These are phyloP conservation scores for Plasmopara muralis DNA, from an alignment of 352 stramenopile species.

Conservation along the genomic window DNA sequence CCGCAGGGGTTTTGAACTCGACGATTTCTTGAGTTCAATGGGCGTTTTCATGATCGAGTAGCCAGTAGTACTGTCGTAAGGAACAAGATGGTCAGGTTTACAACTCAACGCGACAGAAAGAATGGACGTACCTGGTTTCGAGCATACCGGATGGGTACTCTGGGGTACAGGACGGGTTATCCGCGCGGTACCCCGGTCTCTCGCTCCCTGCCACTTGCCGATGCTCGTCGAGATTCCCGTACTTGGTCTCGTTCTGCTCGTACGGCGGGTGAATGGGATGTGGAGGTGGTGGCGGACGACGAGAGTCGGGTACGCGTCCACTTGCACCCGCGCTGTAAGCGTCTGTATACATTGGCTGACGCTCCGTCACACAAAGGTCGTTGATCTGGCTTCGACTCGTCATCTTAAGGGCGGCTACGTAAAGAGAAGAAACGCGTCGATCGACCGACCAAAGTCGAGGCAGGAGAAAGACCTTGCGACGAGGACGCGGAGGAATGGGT, in stretches of 20 bases:
- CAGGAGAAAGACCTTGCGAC: slow-evolving; percentile 5
- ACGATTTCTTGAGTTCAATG: slow-evolving; percentile 38
- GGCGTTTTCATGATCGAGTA: slow-evolving; percentile 54
- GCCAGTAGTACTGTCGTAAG: slow-evolving; percentile 7
- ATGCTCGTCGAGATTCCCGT: slow-evolving; percentile 7
- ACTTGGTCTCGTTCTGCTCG: slow-evolving; percentile 16
- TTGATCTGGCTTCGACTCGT: slow-evolving; percentile 16
- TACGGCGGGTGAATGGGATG: slow-evolving; percentile 7
- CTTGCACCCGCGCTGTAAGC: slow-evolving; percentile 7
- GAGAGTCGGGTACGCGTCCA: slow-evolving; percentile 6
- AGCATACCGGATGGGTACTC: slow-evolving; percentile 22
- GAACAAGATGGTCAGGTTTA: slow-evolving; percentile 1
- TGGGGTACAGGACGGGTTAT: slow-evolving; percentile 18
- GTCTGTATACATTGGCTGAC: slow-evolving; percentile 21
- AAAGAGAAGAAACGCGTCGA: not conserved
- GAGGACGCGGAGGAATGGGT: not conserved
- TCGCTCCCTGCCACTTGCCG: slow-evolving; percentile 17
- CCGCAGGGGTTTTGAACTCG: slow-evolving; percentile 29
- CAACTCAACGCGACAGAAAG: not conserved
- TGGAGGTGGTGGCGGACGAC: slow-evolving; percentile 22
- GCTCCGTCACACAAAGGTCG: slow-evolving; percentile 24
- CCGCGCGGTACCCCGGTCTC: slow-evolving; percentile 19
- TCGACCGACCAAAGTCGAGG: not conserved
- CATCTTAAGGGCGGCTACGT: slow-evolving; percentile 2
- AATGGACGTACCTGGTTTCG: slow-evolving; percentile 24